A percentile compares a stretch with the other conserved stretches of the same genome.
phyloP scores from a whole-genome alignment of 768 basidiomycete genomes.

The Lentinula sp. region DNA sequence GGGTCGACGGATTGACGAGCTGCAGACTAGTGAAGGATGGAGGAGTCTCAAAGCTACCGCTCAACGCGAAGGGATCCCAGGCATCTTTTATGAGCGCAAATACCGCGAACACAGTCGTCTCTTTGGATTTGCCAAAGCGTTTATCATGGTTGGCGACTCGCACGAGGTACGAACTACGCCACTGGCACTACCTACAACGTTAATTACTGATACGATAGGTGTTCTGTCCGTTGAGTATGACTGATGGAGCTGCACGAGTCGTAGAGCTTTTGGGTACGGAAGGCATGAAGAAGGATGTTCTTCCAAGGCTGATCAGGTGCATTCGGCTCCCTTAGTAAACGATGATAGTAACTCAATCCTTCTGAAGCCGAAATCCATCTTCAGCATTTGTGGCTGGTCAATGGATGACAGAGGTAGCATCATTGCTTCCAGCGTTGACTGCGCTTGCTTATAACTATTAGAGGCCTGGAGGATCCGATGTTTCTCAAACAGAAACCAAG shows the following conservation, averaged over 20 bases:
- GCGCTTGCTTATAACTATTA: conserved; percentile 13
- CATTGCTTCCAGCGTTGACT: conserved; percentile 19
- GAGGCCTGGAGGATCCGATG: conserved; percentile 72
- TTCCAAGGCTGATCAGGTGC: conserved; percentile 59
- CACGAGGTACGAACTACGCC: conserved; percentile 40
- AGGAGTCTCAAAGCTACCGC: conserved; percentile 54
- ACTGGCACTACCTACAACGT: background rate
- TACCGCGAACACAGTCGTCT: conserved; percentile 55
- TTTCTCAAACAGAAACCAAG: conserved; percentile 66
- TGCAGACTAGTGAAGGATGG: conserved; percentile 74
- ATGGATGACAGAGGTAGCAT: conserved; percentile 73
- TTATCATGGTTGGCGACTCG: conserved; percentile 57
- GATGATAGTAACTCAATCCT: background rate
- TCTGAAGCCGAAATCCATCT: conserved; percentile 50
- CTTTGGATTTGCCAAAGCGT: conserved; percentile 60
- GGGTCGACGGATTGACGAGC: conserved; percentile 58
- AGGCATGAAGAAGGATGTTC: conserved; percentile 51
- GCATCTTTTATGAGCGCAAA: conserved; percentile 61
- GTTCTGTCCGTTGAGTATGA: conserved; percentile 75
- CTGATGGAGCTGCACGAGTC: conserved; percentile 70
- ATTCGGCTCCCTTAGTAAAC: background rate
- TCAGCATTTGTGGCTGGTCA: conserved; percentile 69
- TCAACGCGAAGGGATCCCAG: conserved; percentile 60
- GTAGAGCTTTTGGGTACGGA: conserved; percentile 60
- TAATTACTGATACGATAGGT: conserved; percentile 28